Conservation (phyloP, 2,329 filamentous ascomycete species). For the Diplodia corticola region DNA sequence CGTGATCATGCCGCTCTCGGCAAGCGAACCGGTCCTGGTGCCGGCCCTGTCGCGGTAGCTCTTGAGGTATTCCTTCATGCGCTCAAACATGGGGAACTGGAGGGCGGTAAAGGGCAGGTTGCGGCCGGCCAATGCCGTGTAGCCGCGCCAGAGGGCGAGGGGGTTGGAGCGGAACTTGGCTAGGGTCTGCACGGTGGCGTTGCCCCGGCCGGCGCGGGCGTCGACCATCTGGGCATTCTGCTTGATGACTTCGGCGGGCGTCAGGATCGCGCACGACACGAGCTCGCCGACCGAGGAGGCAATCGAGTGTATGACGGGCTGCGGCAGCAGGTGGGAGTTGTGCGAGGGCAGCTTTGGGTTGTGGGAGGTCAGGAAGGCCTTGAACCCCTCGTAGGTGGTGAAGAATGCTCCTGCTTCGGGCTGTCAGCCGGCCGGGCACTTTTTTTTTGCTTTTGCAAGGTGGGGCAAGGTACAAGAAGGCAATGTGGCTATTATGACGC, state of each 20-base stretch:
- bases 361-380: slow-evolving; percentile 58
- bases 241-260: slow-evolving; percentile 87
- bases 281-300: slow-evolving; percentile 78
- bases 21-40: slow-evolving; percentile 46
- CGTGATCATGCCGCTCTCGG: slow-evolving; percentile 70
- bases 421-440: not conserved
- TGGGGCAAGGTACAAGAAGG: slow-evolving; percentile 64
- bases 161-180: slow-evolving; percentile 57
- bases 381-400: slow-evolving; percentile 80
- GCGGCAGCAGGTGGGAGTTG: slow-evolving; percentile 54
- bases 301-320: slow-evolving; percentile 68
- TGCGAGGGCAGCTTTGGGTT: slow-evolving; percentile 43
- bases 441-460: not conserved
- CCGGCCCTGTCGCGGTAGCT: slow-evolving; percentile 44
- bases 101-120: slow-evolving; percentile 87
- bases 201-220: slow-evolving; percentile 42
- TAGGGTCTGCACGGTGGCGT: slow-evolving; percentile 56
- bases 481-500: slow-evolving; percentile 81
- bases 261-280: slow-evolving; percentile 82
- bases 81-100: slow-evolving; percentile 86
- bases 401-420: slow-evolving; percentile 77
- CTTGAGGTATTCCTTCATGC: slow-evolving; percentile 59
- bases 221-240: slow-evolving; percentile 87
- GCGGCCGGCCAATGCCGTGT: slow-evolving; percentile 75
- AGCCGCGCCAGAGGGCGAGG: slow-evolving; percentile 65